A percentile compares a stretch with the other conserved stretches of the same genome.
Evolutionary conservation across 257 asterid species (phyloP).

Genomic region (Penstemon eatonii): DNA sequence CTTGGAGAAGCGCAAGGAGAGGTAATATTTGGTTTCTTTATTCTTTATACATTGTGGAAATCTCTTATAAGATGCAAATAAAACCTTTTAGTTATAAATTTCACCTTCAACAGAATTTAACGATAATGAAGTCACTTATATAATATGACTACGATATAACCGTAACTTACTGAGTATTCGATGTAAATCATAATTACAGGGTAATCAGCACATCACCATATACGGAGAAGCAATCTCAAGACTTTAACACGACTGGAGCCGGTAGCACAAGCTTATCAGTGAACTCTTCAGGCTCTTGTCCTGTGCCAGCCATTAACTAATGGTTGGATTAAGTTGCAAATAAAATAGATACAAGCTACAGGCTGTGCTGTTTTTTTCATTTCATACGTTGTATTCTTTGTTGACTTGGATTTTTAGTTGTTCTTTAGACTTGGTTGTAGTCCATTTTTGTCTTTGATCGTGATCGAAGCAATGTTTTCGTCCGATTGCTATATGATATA

Average conservation of each 20-base stretch:
- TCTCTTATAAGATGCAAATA: not conserved
- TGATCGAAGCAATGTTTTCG: slow-evolving; percentile 1
- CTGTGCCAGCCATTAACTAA: slow-evolving; percentile 43
- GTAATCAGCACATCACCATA: slow-evolving; percentile 57
- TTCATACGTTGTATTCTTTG: slow-evolving; percentile 11
- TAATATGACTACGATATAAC: not conserved
- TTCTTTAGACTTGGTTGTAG: slow-evolving; percentile 26
- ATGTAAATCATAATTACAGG: slow-evolving; percentile 37
- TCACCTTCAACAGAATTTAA: slow-evolving; percentile 1
- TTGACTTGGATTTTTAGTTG: slow-evolving; percentile 22
- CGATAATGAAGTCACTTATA: not conserved
- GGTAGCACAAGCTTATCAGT: slow-evolving; percentile 41
- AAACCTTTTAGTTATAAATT: not conserved
- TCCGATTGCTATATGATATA: slow-evolving; percentile 18
- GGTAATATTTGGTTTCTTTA: slow-evolving; percentile 43
- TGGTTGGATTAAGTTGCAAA: slow-evolving; percentile 26
- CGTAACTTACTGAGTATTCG: too few species aligned
- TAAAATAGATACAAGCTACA: slow-evolving; percentile 30
- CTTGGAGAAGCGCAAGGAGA: slow-evolving; percentile 89
- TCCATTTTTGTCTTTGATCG: slow-evolving; percentile 35
- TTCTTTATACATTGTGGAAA: not conserved
- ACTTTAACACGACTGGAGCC: slow-evolving; percentile 40
- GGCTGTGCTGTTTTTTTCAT: not conserved
- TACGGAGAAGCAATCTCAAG: slow-evolving; percentile 39
- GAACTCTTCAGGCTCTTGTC: slow-evolving; percentile 51